Percentiles rank a stretch among this genome's conserved stretches.
phyloP scores from a whole-genome alignment of 2,329 filamentous ascomycete genomes.

The Lojkania enalia region DNA sequence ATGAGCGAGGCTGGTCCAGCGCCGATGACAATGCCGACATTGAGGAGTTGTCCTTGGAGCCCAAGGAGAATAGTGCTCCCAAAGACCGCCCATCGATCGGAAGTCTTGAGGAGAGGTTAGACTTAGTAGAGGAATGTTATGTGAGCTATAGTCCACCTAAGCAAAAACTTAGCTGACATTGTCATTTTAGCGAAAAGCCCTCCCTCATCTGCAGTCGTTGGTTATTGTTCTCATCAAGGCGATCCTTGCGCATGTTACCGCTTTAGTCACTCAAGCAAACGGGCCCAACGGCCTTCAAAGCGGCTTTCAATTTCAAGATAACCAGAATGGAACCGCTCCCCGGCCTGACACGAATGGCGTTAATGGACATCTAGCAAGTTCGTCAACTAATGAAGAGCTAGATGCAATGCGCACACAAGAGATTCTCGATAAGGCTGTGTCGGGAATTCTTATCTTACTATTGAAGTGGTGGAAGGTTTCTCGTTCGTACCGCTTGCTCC shows the following conservation, averaged over 20 bases:
- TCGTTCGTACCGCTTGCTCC: slow-evolving; percentile 61
- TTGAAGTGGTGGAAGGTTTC: slow-evolving; percentile 97
- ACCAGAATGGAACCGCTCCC: slow-evolving; percentile 44
- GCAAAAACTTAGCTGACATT: slow-evolving; percentile 14
- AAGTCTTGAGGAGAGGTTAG: slow-evolving; percentile 66
- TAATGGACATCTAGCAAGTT: slow-evolving; percentile 31
- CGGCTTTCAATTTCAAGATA: slow-evolving; percentile 48
- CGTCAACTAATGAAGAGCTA: slow-evolving; percentile 66
- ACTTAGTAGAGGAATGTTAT: slow-evolving; percentile 81
- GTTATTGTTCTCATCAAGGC: slow-evolving; percentile 92
- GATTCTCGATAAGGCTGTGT: slow-evolving; percentile 87
- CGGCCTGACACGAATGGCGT: slow-evolving; percentile 37
- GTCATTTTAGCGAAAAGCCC: slow-evolving; percentile 68
- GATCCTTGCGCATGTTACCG: slow-evolving; percentile 83
- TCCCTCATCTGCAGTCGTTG: slow-evolving; percentile 88
- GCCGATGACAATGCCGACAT: slow-evolving; percentile 51
- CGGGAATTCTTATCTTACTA: slow-evolving; percentile 83
- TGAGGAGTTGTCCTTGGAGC: slow-evolving; percentile 46
- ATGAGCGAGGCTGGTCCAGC: slow-evolving; percentile 84
- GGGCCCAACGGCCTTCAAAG: slow-evolving; percentile 56
- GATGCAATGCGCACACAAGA: slow-evolving; percentile 82
- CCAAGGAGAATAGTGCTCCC: slow-evolving; percentile 34
- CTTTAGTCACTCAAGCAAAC: slow-evolving; percentile 67
- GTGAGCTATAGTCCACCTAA: slow-evolving; percentile 57
- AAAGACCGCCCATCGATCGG: slow-evolving; percentile 48